Conservation (phyloP, 345 rosid genomes). For the Ricinus communis region DNA sequence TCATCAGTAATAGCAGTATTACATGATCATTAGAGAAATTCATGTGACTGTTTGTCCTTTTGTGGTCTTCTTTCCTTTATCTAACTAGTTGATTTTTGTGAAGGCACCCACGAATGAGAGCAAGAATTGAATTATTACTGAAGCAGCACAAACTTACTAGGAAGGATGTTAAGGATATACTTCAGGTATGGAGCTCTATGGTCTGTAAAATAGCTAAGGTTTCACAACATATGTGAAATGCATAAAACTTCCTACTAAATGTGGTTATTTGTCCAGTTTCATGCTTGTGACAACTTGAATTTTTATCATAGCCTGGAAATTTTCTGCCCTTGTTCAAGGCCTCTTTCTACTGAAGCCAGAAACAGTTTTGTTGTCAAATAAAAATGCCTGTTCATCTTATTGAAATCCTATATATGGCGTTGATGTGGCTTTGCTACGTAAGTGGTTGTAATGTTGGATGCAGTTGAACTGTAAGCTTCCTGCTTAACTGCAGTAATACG, state of each 20-base stretch:
- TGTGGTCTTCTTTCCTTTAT: not conserved
- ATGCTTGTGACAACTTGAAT: no score
- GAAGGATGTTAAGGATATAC: slow-evolving; percentile 68
- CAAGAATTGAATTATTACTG: slow-evolving; percentile 81
- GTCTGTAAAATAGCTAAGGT: not conserved
- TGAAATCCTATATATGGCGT: no score
- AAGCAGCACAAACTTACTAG: slow-evolving; percentile 88
- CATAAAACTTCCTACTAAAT: no score
- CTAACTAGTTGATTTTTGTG: slow-evolving; percentile 7
- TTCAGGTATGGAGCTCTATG: slow-evolving; percentile 54
- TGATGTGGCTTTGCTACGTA: no score
- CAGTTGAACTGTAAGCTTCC: not conserved
- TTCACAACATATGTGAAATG: not conserved
- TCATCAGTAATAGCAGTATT: not conserved
- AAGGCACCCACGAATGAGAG: slow-evolving; percentile 76
- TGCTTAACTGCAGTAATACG: not conserved
- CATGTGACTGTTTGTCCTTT: not conserved
- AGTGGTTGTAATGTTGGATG: not conserved
- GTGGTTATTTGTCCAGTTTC: no score
- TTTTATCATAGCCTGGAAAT: no score
- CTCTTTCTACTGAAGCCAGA: no score
- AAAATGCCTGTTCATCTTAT: no score
- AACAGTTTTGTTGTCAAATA: no score
- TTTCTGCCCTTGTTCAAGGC: no score
- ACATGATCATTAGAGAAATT: slow-evolving; percentile 12